Base-by-base conservation (phyloP, 2,329 filamentous ascomycete genomes). In the Pezicula rhizophila region DNA sequence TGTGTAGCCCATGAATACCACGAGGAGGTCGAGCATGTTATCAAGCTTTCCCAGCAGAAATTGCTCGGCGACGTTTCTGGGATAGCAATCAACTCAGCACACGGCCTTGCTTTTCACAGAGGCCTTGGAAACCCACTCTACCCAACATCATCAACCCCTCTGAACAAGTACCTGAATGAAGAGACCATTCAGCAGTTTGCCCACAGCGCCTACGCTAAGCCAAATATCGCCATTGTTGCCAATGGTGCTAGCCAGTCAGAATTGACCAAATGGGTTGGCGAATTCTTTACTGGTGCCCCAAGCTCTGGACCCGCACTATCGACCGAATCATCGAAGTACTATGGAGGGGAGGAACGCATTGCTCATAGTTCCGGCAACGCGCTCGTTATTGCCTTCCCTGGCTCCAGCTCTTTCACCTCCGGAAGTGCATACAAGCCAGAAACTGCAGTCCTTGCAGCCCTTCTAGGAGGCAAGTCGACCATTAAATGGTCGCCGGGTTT, bases 401-500 rank as follows among this genome's bases (percentile, higher is more conserved):
- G 92, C 52, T 90, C 89, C 55, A 87, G 89, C 71, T 83, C 85
- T 34, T 80, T 80, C 63, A 84, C 81, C 35, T 68, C 75, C 43
- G 78, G 78, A 60, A 76, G 77, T 56, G 82, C 82, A 62, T 89
- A 88, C 77, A 95, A 96, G 77, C 88, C 93, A 48, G 91, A 96
- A 72, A 80, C 89, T 56, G 80, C 86, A 55, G 90, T 99, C 55
- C 84, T 99, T 49, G 82, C 87, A 50, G 83, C 90, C 56, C 84
- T 99, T 17, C 86, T 99, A 46, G 93, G 93, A 65, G 93, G 92
- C 53, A 75, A 95, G 70, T 87, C 90, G 47, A 86, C 76, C 70
- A 90, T 97, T 77, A 99, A 97, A 78, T 99, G 92, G 92, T 85
- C 89, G 46, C 74, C 89, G 55, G 93, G 93, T 61, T 97, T 96